Base-by-base conservation (phyloP, 2,329 filamentous ascomycete species). In the Penicillium paneum region DNA sequence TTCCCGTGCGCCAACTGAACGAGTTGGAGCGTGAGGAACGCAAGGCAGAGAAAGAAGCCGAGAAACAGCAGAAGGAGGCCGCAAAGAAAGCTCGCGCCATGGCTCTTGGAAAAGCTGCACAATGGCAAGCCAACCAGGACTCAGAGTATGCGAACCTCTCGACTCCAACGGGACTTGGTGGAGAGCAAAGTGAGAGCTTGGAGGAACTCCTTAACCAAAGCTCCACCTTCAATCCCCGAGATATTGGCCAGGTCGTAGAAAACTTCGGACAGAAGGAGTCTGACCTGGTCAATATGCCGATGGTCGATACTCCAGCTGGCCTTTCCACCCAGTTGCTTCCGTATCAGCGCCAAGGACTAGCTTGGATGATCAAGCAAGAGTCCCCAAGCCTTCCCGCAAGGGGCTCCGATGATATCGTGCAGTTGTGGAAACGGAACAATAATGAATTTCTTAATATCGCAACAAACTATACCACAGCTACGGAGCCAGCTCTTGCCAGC, bases 281-380 rank as follows among this genome's bases (percentile, higher is more conserved):
- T 1, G 78, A 86, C 15, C 75, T 96, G 49, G 81, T 83, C 7
- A 81, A 83, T 40, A 84, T 96, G 84, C 87, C 89, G 0, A 83
- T 83, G 78, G 89, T 87, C 2, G 71, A 82, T 4, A 88, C 91
- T 61, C 91, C 91, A 0, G 64, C 76, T 7, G 75, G 78, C 6
- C 76, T 96, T 39, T 75, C 80, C 24, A 88, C 90, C 0, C 76
- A 82, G 36, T 76, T 96, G 45, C 79, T 96, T 54, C 87, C 90
- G 1, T 94, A 95, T 71, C 91, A 96, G 67, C 82, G 74, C 32
- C 78, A 93, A 77, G 91, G 90, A 7, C 76, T 96, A 36, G 84
- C 86, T 15, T 96, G 91, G 91, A 83, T 96, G 81, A 77, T 85
- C 17, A 79, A 84, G 8, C 90, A 90, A 63, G 91, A 96, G 69